Base-by-base conservation (phyloP, 306 rosid genomes). In the Carpinus viminea region DNA sequence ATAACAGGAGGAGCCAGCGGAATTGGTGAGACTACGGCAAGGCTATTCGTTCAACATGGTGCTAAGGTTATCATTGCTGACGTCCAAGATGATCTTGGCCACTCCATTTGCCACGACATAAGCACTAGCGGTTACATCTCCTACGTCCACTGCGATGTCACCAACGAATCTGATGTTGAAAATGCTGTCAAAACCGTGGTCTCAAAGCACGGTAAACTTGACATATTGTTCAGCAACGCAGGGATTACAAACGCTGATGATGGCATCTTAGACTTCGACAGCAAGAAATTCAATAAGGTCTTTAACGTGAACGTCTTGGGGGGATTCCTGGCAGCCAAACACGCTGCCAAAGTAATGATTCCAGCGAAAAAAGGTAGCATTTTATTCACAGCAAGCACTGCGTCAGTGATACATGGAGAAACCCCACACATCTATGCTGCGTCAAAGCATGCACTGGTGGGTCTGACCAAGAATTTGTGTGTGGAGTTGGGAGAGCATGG, bases 121-220 rank as follows among this genome's bases (percentile, higher is more conserved):
- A 13, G 15, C 16, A 6, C 34, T 34, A 57, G 70, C 5, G 52
- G 0, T 2, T 0, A 10, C 15, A 12, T 48, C 4, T 48, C 13
- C 15, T 48, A 48, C 1, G 13, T 78, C 4, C 85, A 54, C 61
- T 26, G 76, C 76, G 21, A 75, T 56, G 5, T 85, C 20, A 21
- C 65, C 1, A 20, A 15, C 5, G 65, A 59, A 26, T 21, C 2
- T 59, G 65, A 59, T 2, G 65, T 59, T 13, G 15, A 24, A 4
- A 59, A 59, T 21, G 28, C n/a, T 28, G 65, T 59, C 7, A 11
- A 59, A 16, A 20, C 12, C 1, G n/a, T 36, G 1, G 31, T 59
- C 36, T 21, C 65, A 4, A 59, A 59, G 36, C 52, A 48, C 11
- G 52, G 15, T 0, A 48, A 48, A 48, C 52, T 48, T 10, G 52